A percentile compares a stretch with the other conserved stretches of the same genome.
phyloP scores from a whole-genome alignment of 257 asterid species.

The Catharanthus roseus region DNA sequence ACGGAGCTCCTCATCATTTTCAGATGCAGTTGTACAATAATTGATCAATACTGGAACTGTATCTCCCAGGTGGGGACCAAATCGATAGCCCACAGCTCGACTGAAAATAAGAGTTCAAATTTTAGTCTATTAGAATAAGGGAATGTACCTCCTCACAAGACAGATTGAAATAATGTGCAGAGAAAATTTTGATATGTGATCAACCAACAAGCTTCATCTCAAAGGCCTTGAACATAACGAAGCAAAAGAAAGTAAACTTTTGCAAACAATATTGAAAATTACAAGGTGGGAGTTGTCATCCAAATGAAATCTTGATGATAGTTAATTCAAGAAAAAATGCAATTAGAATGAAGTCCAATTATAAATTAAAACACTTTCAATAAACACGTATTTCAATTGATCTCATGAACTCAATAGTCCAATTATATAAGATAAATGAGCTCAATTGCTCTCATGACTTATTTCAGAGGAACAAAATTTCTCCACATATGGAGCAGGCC shows the following conservation, averaged over 20 bases:
- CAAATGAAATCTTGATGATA: neutral
- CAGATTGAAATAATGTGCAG: neutral
- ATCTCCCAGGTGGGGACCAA: conserved; percentile 97
- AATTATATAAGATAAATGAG: too few species aligned
- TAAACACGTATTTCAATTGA: neutral
- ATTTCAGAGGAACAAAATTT: neutral
- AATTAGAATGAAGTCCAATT: neutral
- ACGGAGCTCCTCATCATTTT: conserved; percentile 98
- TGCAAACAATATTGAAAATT: neutral
- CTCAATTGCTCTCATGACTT: neutral
- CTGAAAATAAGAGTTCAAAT: conserved; percentile 35
- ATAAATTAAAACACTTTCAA: neutral
- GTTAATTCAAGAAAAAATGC: too few species aligned
- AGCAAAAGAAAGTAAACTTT: neutral
- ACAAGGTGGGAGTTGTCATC: neutral
- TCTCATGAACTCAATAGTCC: too few species aligned
- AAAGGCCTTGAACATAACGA: neutral
- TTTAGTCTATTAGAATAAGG: neutral
- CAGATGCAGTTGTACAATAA: conserved; percentile 92
- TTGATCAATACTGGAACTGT: conserved; percentile 76
- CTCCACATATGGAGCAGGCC: neutral
- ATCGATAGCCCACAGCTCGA: conserved; percentile 99
- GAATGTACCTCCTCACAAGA: neutral
- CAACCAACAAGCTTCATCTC: neutral
- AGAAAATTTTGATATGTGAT: neutral